Percentiles rank a stretch among this genome's conserved stretches.
Conservation (phyloP, 768 basidiomycete species). For the Suillus fuscotomentosus region DNA sequence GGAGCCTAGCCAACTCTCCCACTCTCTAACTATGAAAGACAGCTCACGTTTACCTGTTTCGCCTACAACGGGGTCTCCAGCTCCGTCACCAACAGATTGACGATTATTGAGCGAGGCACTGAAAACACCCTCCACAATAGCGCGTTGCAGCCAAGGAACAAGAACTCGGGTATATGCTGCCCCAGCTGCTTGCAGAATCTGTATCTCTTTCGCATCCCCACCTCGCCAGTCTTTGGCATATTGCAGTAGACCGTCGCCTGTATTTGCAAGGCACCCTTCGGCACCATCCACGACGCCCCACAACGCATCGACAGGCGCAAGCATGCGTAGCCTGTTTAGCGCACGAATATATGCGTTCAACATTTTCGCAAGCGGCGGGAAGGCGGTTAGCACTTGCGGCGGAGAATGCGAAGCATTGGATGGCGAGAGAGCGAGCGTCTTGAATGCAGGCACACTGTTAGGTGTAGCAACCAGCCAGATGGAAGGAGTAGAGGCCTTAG, state of each 20-base stretch:
- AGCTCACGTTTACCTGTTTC: constrained; percentile 7
- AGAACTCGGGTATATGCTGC: constrained; percentile 59
- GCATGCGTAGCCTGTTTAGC: constrained; percentile 78
- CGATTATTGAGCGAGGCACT: constrained; percentile 30
- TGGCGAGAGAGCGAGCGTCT: constrained; percentile 17
- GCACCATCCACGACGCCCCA: constrained; percentile 47
- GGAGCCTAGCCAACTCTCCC: constrained; percentile 29
- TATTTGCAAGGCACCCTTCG: constrained; percentile 47
- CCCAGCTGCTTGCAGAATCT: constrained; percentile 48
- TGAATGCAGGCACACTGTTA: constrained; percentile 28
- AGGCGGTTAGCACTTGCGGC: constrained; percentile 68
- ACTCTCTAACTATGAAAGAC: constrained; percentile 14
- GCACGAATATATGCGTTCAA: constrained; percentile 72
- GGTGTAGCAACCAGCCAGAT: constrained; percentile 48
- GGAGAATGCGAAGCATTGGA: constrained; percentile 56
- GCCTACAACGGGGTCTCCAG: background rate
- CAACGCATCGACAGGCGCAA: constrained; percentile 68
- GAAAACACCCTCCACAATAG: constrained; percentile 76
- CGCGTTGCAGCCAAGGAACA: constrained; percentile 69
- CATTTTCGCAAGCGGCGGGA: constrained; percentile 70
- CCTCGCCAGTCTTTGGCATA: constrained; percentile 43
- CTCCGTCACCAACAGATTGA: background rate
- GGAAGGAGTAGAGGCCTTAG: constrained; percentile 38
- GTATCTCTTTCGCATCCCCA: constrained; percentile 28
- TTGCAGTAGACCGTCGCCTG: constrained; percentile 44